phyloP scores from a whole-genome alignment of 139 green algal genomes.

The Chlorella vulgaris region DNA sequence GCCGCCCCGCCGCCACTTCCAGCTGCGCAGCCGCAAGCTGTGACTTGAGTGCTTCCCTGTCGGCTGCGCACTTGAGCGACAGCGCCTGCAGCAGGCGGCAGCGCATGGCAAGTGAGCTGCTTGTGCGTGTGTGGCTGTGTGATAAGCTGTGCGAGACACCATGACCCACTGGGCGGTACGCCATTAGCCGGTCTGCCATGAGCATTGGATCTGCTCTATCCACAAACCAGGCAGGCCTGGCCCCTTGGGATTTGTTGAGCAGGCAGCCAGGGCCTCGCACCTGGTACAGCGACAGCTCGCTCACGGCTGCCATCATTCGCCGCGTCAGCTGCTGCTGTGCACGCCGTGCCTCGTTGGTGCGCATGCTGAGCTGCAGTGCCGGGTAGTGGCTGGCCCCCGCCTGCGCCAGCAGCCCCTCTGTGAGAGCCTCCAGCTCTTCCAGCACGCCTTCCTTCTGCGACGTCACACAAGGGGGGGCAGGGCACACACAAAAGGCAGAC shows the following conservation, averaged over 20 bases:
- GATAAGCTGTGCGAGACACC: too few species aligned
- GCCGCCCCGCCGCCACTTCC: conserved; percentile 52
- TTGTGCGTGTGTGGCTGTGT: too few species aligned
- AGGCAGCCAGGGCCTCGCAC: too few species aligned
- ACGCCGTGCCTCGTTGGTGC: conserved; percentile 74
- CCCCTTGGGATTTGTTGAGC: too few species aligned
- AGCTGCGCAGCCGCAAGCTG: conserved; percentile 46
- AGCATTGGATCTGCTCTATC: too few species aligned
- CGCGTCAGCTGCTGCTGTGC: conserved; percentile 68
- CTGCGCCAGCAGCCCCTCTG: conserved; percentile 25
- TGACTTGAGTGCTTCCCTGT: conserved; percentile 58
- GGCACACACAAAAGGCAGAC: too few species aligned
- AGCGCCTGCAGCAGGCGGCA: conserved; percentile 41
- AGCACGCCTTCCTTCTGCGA: conserved; percentile 84
- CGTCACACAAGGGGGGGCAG: too few species aligned
- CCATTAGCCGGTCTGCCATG: too few species aligned
- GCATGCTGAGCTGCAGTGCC: conserved; percentile 2
- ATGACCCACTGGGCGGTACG: too few species aligned
- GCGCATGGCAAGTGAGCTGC: too few species aligned
- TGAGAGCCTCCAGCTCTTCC: conserved; percentile 64
- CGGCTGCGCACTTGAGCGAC: conserved; percentile 71
- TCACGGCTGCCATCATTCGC: conserved; percentile 87
- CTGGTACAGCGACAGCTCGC: conserved; percentile 89
- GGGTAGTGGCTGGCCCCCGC: conserved; percentile 12
- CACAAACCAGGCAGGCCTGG: too few species aligned